These are phyloP conservation scores for Casuarina glauca DNA, from an alignment of 306 rosid species.

Conservation along the genomic window DNA sequence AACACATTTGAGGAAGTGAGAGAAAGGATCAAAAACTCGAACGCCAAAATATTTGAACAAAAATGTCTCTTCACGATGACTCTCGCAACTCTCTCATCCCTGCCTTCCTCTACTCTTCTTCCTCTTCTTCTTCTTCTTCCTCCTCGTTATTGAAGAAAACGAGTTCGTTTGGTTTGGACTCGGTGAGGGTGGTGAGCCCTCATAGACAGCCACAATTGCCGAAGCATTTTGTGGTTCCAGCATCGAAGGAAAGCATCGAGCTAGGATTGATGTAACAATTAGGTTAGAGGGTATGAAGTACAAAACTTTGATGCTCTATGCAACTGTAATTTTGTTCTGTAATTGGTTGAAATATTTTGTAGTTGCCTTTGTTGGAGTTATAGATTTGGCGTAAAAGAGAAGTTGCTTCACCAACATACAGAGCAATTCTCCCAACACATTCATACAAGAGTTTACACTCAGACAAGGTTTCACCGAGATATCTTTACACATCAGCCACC, in stretches of 20 bases:
- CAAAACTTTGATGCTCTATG: neutral
- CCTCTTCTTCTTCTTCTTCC: constrained; percentile 11
- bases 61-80: constrained; percentile 42
- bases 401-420: too few relatives aligned
- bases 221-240: constrained; percentile 32
- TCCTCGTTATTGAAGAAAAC: constrained; percentile 26
- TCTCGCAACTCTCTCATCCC: constrained; percentile 51
- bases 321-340: neutral
- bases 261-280: neutral
- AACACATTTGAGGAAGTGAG: neutral
- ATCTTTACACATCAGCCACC: too few relatives aligned
- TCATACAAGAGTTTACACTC: too few relatives aligned
- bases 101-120: constrained; percentile 41
- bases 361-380: neutral
- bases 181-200: too few relatives aligned
- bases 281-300: too few relatives aligned
- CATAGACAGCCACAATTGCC: too few relatives aligned
- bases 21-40: neutral
- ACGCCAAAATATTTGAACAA: neutral
- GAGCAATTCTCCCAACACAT: too few relatives aligned
- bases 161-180: constrained; percentile 2
- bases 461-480: too few relatives aligned
- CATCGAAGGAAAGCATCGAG: constrained; percentile 50
- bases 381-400: too few relatives aligned
- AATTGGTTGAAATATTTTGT: neutral